Evolutionary conservation across 2,329 filamentous ascomycete species (phyloP), one percentile per base, ranked within the genome.

Genomic region (Aspergillus uvarum): DNA sequence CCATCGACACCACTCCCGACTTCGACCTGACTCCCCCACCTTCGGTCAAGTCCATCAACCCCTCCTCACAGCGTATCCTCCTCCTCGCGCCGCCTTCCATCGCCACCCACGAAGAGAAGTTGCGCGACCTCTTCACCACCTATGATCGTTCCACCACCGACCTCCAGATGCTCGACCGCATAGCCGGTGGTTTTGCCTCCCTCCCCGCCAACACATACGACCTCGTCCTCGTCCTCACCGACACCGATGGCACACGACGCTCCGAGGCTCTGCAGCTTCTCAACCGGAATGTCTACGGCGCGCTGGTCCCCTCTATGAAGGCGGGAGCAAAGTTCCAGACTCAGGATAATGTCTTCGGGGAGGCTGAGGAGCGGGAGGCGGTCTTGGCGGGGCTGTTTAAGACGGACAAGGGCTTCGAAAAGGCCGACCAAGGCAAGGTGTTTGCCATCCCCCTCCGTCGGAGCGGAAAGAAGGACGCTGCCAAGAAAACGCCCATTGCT

Each of bases 111-210:
- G 91, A 93, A 67, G 88, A 91, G 67, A 87, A 87, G 69, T 83
- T 98, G 65, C 85, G 87, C 65, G 80, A 81, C 66, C 82, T 95
- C 63, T 85, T 96, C 70, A 82, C 87, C 60, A 81, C 86, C 59
- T 87, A 91, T 79, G 87, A 95, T 75, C 89, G 92, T 72, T 80
- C 83, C 64, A 81, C 84, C 50, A 94, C 92, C 63, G 95, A 99
- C 73, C 83, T 99, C 56, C 95, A 98, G 77, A 99, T 99, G 95
- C 89, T 99, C 63, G 95, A 99, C 79, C 91, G 95, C 54, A 85
- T 99, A 47, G 87, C 90, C 2, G 85, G 90, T 38, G 92, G 92
- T 63, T 82, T 96, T 42, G 91, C 95, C 59, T 81, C 87, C 7
- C 87, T 99, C 0, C 89, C 93, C 1, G 68, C 85, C 56, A 80